These are phyloP conservation scores for Entophlyctis luteolus DNA, from an alignment of 192 early-diverging fungal species.

Conservation along the genomic window DNA sequence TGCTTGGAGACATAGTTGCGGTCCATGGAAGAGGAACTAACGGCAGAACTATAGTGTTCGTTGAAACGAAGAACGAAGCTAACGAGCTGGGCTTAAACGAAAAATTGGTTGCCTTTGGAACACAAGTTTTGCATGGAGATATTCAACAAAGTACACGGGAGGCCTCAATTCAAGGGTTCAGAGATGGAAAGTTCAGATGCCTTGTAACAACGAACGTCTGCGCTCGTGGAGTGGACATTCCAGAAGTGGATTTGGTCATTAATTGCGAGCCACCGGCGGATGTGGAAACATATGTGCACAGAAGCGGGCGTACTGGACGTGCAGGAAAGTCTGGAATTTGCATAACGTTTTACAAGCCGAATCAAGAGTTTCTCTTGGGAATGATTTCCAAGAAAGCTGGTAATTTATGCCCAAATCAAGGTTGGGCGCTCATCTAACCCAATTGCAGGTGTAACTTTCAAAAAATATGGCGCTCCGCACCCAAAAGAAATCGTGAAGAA, in stretches of 20 bases:
- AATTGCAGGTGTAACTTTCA: constrained; percentile 59
- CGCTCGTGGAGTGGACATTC: constrained; percentile 94
- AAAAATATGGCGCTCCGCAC: constrained; percentile 78
- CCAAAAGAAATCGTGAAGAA: constrained; percentile 83
- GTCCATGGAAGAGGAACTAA: constrained; percentile 72
- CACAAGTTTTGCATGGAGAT: constrained; percentile 84
- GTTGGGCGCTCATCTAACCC: neutral
- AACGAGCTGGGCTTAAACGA: constrained; percentile 76
- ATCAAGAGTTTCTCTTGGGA: constrained; percentile 76
- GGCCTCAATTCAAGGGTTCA: constrained; percentile 76
- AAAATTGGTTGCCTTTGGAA: constrained; percentile 65
- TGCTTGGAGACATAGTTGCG: constrained; percentile 90
- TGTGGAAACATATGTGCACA: constrained; percentile 91
- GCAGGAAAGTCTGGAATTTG: constrained; percentile 81
- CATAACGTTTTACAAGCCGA: constrained; percentile 88
- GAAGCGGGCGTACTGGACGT: constrained; percentile 91
- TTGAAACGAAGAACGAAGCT: constrained; percentile 88
- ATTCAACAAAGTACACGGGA: constrained; percentile 76
- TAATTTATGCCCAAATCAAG: neutral
- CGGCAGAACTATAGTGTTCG: constrained; percentile 88
- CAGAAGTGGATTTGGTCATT: constrained; percentile 94
- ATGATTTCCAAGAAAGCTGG: constrained; percentile 76
- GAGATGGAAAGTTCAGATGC: constrained; percentile 77
- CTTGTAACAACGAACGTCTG: constrained; percentile 90
- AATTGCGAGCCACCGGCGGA: constrained; percentile 93